phyloP scores from a whole-genome alignment of 2,329 filamentous ascomycete species.

The Fusarium abutilonis region DNA sequence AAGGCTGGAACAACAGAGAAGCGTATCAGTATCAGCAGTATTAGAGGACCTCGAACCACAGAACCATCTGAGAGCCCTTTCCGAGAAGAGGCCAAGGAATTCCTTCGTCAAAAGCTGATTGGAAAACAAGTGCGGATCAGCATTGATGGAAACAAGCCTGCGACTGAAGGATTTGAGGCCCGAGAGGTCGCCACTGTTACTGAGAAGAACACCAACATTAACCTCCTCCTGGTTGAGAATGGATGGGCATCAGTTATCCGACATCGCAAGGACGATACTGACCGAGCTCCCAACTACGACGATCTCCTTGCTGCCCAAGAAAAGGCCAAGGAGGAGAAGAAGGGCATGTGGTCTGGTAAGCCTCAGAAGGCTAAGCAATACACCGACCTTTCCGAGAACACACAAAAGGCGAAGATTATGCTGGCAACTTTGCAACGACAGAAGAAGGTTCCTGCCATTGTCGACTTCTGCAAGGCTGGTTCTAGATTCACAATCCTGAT shows the following conservation, averaged over 20 bases:
- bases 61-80: conserved; percentile 90
- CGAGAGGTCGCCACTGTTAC: conserved; percentile 92
- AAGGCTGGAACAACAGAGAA: conserved; percentile 85
- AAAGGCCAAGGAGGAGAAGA: conserved; percentile 83
- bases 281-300: conserved; percentile 94
- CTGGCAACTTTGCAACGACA: conserved; percentile 87
- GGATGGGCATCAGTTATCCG: conserved; percentile 95
- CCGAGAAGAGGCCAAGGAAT: conserved; percentile 94
- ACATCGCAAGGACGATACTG: conserved; percentile 92
- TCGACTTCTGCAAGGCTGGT: conserved; percentile 98
- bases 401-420: conserved; percentile 96
- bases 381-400: conserved; percentile 87
- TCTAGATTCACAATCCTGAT: conserved; percentile 93
- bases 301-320: conserved; percentile 84
- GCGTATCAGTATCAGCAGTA: conserved; percentile 90
- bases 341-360: conserved; percentile 96
- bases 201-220: conserved; percentile 86
- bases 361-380: conserved; percentile 83
- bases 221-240: conserved; percentile 84
- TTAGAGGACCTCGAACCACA: conserved; percentile 88
- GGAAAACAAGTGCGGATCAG: conserved; percentile 93
- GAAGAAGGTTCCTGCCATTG: conserved; percentile 89
- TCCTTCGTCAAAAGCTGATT: conserved; percentile 90
- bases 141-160: conserved; percentile 90
- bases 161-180: conserved; percentile 89